Evolutionary conservation across 192 early-diverging fungal genomes (phyloP), one percentile per base, ranked within the genome.

Genomic region (Coemansia sp.): DNA sequence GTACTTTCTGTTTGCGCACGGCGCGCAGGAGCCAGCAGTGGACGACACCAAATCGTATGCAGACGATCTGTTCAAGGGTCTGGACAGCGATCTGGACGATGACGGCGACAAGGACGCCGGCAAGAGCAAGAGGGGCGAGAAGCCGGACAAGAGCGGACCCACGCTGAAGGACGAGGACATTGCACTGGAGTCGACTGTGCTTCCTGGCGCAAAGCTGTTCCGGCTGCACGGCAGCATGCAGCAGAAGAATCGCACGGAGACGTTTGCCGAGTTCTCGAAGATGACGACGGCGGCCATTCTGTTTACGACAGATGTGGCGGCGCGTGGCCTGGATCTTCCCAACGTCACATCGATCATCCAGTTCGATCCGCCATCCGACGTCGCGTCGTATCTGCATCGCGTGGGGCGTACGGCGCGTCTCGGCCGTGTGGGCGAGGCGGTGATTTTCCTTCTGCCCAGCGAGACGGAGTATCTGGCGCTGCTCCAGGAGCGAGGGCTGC

Each of bases 241-340:
- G 17, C 96, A 97, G 72, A 75, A 82, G 36, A 79, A 85, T 19
- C 91, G 97, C 47, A 87, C 88, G 0, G 82, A 86, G 29, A 89
- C 90, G 3, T 95, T 88, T 70, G 66, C 76, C 11, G 83, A 83
- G 57, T 96, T 96, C 69, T 84, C 86, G 31, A 72, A 82, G 42
- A 50, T 82, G 13, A 65, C 29, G 2, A 37, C 76, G 10, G 81
- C 83, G n/a, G 86, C 91, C 34, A 82, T 99, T 19, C 79, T 99
- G 27, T 85, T 99, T 68, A 94, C 92, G 58, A 99, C 97, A 2
- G 96, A 98, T 77, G 95, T 99, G 4, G 94, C 96, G 1, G 96
- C 97, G 3, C 91, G 97, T 74, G 97, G 97, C 31, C 83, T 99
- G 42, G 97, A 99, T 87, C 74, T 99, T 47, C 94, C 96, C 23